Evolutionary conservation across 805 yeast species (phyloP), one percentile per base, ranked within the genome.

Genomic region (Candida insectorum): DNA sequence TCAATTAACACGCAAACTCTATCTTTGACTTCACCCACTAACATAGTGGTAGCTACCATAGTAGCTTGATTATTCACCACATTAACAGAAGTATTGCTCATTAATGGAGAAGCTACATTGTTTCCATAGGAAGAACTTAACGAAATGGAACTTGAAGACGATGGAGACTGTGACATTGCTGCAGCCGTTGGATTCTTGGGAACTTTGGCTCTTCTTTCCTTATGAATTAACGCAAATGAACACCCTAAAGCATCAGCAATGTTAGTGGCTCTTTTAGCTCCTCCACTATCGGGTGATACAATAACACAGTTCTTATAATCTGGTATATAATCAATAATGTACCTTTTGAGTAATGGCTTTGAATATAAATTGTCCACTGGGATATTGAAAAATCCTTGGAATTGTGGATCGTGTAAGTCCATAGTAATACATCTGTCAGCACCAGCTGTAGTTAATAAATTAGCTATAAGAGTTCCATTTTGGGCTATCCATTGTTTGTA

Each of bases 271-370:
- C 98, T 69, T 59, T 93, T 93, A 31, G 98, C 99, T 42, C 99
- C 99, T 52, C 99, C 99, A 15, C 97, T 93, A 61, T 93, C 99
- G 0, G 99, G 99, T 1, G 96, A 87, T 21, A 93, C 97, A 48
- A 93, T 79, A 6, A 93, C 95, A 26, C 91, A 84, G 25, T 88
- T 82, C 45, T 76, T 76, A 54, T 79, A 86, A 41, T 85, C 61
- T n/a, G 94, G 91, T 36, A 93, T 79, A 42, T 71, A 69, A 38
- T 81, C 79, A 15, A 77, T 69, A 40, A 93, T 88, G 60, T 88
- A 93, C 45, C 85, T 84, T 56, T 85, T 89, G 36, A 91, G 65
- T 37, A 93, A 67, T 2, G 97, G 97, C 54, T 84, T 82, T 30
- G 93, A 85, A 56, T 86, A 87, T 44, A 93, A 58, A 56, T 93